phyloP scores from a whole-genome alignment of 805 yeast genomes.

The Ogataea corticis region DNA sequence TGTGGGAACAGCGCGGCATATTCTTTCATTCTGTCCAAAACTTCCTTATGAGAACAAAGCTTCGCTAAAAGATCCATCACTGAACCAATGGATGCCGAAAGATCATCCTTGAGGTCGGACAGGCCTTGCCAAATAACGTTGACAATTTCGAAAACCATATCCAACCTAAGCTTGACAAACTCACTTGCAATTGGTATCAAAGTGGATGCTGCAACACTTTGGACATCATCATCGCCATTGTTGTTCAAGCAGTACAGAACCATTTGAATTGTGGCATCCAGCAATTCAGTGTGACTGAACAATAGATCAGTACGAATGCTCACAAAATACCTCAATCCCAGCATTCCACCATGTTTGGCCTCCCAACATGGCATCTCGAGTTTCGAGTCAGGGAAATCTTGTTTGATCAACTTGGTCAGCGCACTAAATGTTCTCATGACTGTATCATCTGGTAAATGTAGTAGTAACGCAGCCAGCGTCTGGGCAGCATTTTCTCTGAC shows the following conservation, averaged over 20 bases:
- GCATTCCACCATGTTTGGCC: conserved; percentile 97
- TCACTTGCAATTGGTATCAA: conserved; percentile 86
- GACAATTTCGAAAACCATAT: conserved; percentile 48
- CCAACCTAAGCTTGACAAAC: conserved; percentile 65
- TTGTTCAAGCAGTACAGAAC: conserved; percentile 80
- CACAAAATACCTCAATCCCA: conserved; percentile 89
- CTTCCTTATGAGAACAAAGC: conserved; percentile 78
- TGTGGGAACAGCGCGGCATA: conserved; percentile 53
- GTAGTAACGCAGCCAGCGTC: conserved; percentile 81
- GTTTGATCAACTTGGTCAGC: conserved; percentile 69
- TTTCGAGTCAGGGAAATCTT: conserved; percentile 46
- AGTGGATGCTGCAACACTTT: conserved; percentile 94
- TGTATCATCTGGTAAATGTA: conserved; percentile 64
- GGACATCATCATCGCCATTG: conserved; percentile 93
- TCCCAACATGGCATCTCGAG: conserved; percentile 77
- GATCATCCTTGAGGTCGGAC: conserved; percentile 82
- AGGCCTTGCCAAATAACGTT: conserved; percentile 90
- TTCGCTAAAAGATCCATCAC: conserved; percentile 93
- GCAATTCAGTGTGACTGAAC: conserved; percentile 52
- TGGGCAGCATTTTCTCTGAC: conserved; percentile 97
- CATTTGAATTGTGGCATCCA: conserved; percentile 76
- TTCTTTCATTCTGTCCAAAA: conserved; percentile 66
- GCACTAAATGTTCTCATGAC: conserved; percentile 65
- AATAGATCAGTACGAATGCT: conserved; percentile 84
- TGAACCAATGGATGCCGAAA: conserved; percentile 92